Evolutionary conservation across 306 rosid genomes (phyloP), one percentile per base, ranked within the genome.

Genomic region (Cucumis cinereus): DNA sequence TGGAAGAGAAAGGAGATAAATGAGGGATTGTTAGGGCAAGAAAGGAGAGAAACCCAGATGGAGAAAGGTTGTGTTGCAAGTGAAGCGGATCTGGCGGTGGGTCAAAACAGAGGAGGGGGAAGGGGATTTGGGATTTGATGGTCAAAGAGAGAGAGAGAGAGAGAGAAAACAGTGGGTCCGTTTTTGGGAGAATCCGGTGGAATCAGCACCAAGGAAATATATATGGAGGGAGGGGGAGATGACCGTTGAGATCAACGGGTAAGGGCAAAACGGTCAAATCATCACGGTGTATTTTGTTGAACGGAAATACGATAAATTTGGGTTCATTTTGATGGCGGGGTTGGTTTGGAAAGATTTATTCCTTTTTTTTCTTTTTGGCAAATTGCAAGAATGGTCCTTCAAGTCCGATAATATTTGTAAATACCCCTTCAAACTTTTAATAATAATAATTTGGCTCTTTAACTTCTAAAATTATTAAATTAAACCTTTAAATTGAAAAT

Each of bases 61-160:
- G 64, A 17, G 61, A 74, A 78, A 33, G 49, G 47, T 30, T 67
- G 58, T 69, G 49, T 54, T 67, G 58, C 74, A 79, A 30, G 26
- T 73, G 26, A 74, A 82, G 79, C 93, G 90, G 93, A 87, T 87
- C 85, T 45, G 89, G 75, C 72, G 87, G 83, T 81, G 79, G 76
- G 87, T 82, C 93, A 80, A 84, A 79, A 75, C 83, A 80, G 55
- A 2, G 55, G 55, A 16, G 8, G 55, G 52, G 82, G 82, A 76
- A 12, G 4, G 68, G 66, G 66, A 26, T 59, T 40, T 4, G 56
- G 79, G 49, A 50, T 50, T 67, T 35, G 12, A 50, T 72, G 87
- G 84, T 88, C 85, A 85, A 72, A 71, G n/a, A n/a, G 35, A 30
- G 35, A 30, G 35, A 30, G 33, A 30, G 33, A 30, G 3, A 30